phyloP scores from a whole-genome alignment of 2,329 filamentous ascomycete species.

The Fusarium transvaalense region DNA sequence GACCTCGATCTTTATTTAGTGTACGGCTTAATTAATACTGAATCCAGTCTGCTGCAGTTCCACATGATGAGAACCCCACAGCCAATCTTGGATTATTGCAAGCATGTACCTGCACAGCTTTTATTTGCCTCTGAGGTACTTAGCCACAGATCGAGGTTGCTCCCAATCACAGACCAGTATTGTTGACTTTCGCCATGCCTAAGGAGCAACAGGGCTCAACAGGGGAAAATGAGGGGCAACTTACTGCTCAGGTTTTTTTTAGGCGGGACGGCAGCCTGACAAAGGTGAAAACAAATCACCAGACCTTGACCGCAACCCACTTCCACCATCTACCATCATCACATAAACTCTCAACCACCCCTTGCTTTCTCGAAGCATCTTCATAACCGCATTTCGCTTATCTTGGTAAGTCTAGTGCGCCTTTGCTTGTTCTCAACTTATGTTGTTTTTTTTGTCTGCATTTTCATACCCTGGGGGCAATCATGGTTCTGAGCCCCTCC shows the following conservation, averaged over 20 bases:
- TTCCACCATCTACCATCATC: constrained; percentile 37
- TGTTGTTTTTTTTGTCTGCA: not conserved
- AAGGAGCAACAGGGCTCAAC: constrained; percentile 33
- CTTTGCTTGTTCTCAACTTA: not conserved
- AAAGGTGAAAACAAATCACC: constrained; percentile 48
- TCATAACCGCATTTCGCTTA: constrained; percentile 34
- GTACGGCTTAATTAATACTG: not conserved
- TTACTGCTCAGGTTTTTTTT: constrained; percentile 30
- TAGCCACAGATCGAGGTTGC: constrained; percentile 7
- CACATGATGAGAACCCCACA: constrained; percentile 30
- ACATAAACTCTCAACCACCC: constrained; percentile 20
- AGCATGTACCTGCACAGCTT: constrained; percentile 30
- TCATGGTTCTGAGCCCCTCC: constrained; percentile 37
- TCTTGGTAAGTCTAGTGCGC: constrained; percentile 36
- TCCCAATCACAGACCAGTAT: constrained; percentile 41
- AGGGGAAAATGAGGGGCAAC: constrained; percentile 46
- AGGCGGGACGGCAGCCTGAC: constrained; percentile 41
- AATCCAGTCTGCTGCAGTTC: constrained; percentile 15
- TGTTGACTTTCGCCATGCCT: constrained; percentile 29
- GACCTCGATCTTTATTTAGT: not conserved
- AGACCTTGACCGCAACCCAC: constrained; percentile 46
- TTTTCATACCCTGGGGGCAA: constrained; percentile 23
- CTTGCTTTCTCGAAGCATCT: constrained; percentile 19
- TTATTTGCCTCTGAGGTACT: constrained; percentile 30
- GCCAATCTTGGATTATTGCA: constrained; percentile 31